phyloP scores from a whole-genome alignment of 1,139 yeast species.

The Yamadazyma trypodendri region DNA sequence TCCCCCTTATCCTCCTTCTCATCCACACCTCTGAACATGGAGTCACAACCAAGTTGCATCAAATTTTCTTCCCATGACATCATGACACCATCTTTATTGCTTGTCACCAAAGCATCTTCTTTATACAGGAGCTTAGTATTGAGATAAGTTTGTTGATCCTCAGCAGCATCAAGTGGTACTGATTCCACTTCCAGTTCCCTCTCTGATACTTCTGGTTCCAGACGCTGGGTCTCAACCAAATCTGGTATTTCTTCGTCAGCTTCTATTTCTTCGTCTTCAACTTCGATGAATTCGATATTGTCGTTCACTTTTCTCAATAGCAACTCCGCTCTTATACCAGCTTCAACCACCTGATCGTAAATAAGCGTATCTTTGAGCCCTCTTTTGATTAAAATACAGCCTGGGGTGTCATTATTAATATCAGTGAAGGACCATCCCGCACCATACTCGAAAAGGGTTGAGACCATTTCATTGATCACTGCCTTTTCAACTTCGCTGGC shows the following conservation, averaged over 20 bases:
- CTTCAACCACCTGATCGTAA: conserved; percentile 61
- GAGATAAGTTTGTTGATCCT: conserved; percentile 64
- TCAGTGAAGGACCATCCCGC: conserved; percentile 88
- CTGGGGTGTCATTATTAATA: conserved; percentile 68
- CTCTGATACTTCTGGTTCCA: conserved; percentile 3
- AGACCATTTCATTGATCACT: conserved; percentile 56
- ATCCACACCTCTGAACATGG: conserved; percentile 49
- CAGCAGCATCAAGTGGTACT: conserved; percentile 46
- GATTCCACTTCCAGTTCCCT: conserved; percentile 8
- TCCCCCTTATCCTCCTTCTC: conserved; percentile 20
- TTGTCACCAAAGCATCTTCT: conserved; percentile 70
- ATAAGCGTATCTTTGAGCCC: conserved; percentile 46
- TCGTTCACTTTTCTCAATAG: conserved; percentile 72
- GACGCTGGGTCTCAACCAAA: conserved; percentile 17
- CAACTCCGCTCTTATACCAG: conserved; percentile 90
- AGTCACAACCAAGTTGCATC: conserved; percentile 77
- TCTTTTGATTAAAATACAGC: conserved; percentile 61
- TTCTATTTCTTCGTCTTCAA: conserved; percentile 18
- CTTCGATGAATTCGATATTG: conserved; percentile 40
- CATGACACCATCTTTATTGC: conserved; percentile 88
- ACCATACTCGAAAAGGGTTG: conserved; percentile 73
- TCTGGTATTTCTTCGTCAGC: conserved; percentile 13
- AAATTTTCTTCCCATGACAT: conserved; percentile 92
- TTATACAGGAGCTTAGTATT: conserved; percentile 66
- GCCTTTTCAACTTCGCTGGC: conserved; percentile 40